Conservation (phyloP, 2,329 filamentous ascomycete species). For the Diatrype stigma region DNA sequence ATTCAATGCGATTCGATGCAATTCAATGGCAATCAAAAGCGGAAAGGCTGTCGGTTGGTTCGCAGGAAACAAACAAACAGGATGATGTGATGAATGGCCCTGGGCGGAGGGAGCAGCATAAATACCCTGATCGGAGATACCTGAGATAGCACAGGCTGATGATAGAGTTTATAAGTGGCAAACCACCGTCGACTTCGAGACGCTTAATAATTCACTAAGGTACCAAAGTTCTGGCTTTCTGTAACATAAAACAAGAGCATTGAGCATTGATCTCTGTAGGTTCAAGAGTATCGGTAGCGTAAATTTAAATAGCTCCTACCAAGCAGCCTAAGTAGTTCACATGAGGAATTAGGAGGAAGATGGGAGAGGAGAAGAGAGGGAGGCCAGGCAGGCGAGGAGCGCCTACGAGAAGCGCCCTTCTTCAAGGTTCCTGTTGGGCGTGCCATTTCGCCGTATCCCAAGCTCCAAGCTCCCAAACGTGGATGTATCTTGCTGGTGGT, state of each 20-base stretch:
- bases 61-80: neutral
- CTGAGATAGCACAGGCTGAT: neutral
- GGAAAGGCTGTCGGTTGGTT: neutral
- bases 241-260: neutral
- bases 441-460: neutral
- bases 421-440: neutral
- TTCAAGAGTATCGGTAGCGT: too few relatives aligned
- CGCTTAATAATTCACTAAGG: neutral
- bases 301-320: too few relatives aligned
- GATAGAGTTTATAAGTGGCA: neutral
- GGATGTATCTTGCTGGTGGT: conserved; percentile 1
- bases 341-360: neutral
- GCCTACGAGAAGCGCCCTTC: neutral
- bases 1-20: neutral
- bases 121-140: neutral
- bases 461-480: neutral
- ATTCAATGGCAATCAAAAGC: neutral
- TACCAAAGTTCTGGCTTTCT: neutral
- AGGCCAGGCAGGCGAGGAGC: neutral
- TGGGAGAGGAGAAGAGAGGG: neutral
- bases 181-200: neutral
- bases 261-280: neutral
- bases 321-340: too few relatives aligned
- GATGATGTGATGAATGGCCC: neutral
- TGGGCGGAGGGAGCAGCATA: neutral